Base-by-base conservation (phyloP, 768 basidiomycete genomes). In the Cystoderma amianthinum region DNA sequence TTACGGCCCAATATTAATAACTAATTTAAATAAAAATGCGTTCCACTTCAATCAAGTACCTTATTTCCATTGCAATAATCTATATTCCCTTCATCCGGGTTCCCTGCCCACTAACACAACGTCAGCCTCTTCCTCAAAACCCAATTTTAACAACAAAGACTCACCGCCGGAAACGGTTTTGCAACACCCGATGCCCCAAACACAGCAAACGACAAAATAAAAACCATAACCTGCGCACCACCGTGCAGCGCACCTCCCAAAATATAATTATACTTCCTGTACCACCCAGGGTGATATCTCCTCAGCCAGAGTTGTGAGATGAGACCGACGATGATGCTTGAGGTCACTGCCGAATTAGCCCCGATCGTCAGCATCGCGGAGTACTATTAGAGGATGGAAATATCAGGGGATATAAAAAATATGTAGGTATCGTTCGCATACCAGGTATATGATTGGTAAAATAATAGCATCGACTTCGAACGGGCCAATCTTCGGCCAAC, bases 231-330 rank as follows among this genome's bases (percentile, higher is more conserved):
- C 52, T 82, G 80, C 12, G 76, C 73, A 6, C 81, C 80, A 19
- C 80, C 80, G 50, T 81, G 79, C 24, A 81, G 60, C 5, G 75
- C 82, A 32, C 80, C 84, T 20, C 78, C 79, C 3, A 84, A 57
- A 28, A 82, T 73, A 51, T 80, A 82, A 52, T 83, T 82, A 55
- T 80, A 80, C 49, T 67, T 68, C 51, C 73, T 71, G 58, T 80
- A 85, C 82, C 81, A 86, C 11, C 70, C 69, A 1, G 83, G 78
- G 43, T 78, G 63, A 44, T 72, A 70, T 28, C 58, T 68, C 23
- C 80, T 63, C 16, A 82, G 49, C 74, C 75, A 83, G 18, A 73
- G 52, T 42, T 84, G 82, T 1, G 82, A 82, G 25, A 71, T 46
- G 43, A 84, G 50, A 22, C 71, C 81, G 11, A 81, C 56, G 40